phyloP scores from a whole-genome alignment of 331 rosid species.

The Phaseolus coccineus region DNA sequence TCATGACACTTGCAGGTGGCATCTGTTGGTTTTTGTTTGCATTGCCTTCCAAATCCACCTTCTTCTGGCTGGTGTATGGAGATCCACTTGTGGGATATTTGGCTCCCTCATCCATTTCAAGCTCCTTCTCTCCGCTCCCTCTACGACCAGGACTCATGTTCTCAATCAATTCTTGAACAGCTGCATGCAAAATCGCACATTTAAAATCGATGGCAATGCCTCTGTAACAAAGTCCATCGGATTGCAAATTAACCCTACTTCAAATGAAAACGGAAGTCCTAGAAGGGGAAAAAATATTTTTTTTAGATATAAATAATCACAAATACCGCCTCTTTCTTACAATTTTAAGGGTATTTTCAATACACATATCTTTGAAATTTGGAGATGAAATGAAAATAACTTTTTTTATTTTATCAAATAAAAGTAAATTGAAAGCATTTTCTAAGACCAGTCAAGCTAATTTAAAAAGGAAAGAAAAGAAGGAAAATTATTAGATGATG shows the following conservation, averaged over 20 bases:
- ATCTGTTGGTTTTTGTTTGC: constrained; percentile 75
- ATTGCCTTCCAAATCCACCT: constrained; percentile 63
- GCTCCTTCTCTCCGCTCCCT: constrained; percentile 50
- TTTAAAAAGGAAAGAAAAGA: neutral
- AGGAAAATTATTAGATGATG: too few relatives aligned
- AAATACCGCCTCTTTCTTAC: neutral
- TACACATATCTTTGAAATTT: neutral
- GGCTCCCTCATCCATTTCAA: constrained; percentile 66
- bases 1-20: constrained; percentile 98
- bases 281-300: too few relatives aligned
- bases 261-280: neutral
- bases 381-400: neutral
- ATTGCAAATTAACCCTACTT: neutral
- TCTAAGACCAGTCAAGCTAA: neutral
- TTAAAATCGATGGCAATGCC: neutral
- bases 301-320: neutral
- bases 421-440: neutral
- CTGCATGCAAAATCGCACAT: constrained; percentile 43
- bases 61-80: constrained; percentile 70
- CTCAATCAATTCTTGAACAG: constrained; percentile 62
- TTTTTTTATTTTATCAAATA: neutral
- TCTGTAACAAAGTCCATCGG: neutral
- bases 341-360: neutral
- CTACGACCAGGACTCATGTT: constrained; percentile 74
- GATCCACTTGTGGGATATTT: constrained; percentile 63